Conservation (phyloP, 2,329 filamentous ascomycete species). For the Hypoxylon sp. region DNA sequence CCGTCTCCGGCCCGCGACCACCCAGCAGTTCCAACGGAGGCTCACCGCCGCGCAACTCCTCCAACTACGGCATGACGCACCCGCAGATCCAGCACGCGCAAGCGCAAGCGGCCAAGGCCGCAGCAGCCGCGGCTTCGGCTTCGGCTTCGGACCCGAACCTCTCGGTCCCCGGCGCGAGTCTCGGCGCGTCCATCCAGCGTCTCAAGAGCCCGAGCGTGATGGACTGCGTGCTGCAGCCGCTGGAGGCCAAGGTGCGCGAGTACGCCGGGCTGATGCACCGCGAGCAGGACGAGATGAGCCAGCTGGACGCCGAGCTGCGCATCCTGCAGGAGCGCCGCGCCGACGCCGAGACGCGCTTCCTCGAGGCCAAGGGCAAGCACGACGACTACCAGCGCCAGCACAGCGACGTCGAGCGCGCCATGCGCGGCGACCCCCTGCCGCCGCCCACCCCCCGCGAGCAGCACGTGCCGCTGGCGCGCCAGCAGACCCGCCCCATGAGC, state of each 20-base stretch:
- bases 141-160: constrained; percentile 21
- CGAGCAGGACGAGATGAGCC: constrained; percentile 52
- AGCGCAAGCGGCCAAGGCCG: constrained; percentile 13
- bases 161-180: constrained; percentile 20
- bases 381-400: constrained; percentile 56
- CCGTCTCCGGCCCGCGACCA: constrained; percentile 34
- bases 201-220: constrained; percentile 55
- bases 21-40: constrained; percentile 34
- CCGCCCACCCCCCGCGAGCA: constrained; percentile 36
- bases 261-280: constrained; percentile 54
- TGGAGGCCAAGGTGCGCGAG: constrained; percentile 56
- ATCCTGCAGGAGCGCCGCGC: constrained; percentile 52
- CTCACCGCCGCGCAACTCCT: constrained; percentile 39
- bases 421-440: constrained; percentile 50
- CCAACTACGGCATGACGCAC: constrained; percentile 35
- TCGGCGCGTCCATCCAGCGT: constrained; percentile 48
- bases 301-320: constrained; percentile 55
- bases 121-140: constrained; percentile 13
- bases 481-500: constrained; percentile 38
- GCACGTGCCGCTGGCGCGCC: constrained; percentile 28
- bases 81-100: constrained; percentile 35
- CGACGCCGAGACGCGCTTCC: constrained; percentile 52
- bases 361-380: constrained; percentile 55
- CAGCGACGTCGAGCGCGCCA: constrained; percentile 52
- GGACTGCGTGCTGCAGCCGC: constrained; percentile 55